Evolutionary conservation across 2,329 filamentous ascomycete species (phyloP), one percentile per base, ranked within the genome.

Genomic region (Fusarium sp.): DNA sequence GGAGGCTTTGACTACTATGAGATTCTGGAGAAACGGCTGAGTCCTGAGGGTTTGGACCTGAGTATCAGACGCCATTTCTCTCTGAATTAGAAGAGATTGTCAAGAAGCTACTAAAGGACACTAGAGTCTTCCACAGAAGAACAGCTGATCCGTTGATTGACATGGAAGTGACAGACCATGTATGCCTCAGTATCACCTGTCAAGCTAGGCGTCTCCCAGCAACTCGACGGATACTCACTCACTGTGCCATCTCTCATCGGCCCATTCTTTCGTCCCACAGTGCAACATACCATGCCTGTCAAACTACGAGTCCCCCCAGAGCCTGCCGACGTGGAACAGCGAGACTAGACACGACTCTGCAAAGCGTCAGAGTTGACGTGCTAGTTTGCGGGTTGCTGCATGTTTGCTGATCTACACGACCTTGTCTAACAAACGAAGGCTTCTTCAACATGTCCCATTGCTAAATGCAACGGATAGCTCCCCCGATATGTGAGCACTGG

Each of bases 351-450:
- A 77, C 48, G 63, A 55, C 60, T 59, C 20, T 51, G 44, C 50
- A 48, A 26, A 42, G 41, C 22, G 58, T 58, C 41, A 41, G 42
- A 47, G 28, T 41, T 55, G 51, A 55, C 20, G 36, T 41, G 51
- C n/a, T 55, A 62, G 58, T 60, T 72, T 54, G 50, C 68, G 57
- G 61, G 56, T 64, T 55, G 38, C 44, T 69, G 68, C 73, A 70
- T 72, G 74, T 67, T 65, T 75, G 73, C 54, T 70, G 57, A 68
- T 68, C 48, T 66, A 56, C 73, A 73, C 60, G 57, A 42, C 52
- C 34, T 44, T 61, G 59, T 73, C 61, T 38, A 50, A 56, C 57
- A 55, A 48, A 38, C 12, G 51, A 55, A 68, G 32, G 34, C 38
- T 52, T 59, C 41, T 28, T 38, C 39, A 22, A 48, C 42, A 39